Base-by-base conservation (phyloP, 23 red algal species). In the Chondrus crispus region DNA sequence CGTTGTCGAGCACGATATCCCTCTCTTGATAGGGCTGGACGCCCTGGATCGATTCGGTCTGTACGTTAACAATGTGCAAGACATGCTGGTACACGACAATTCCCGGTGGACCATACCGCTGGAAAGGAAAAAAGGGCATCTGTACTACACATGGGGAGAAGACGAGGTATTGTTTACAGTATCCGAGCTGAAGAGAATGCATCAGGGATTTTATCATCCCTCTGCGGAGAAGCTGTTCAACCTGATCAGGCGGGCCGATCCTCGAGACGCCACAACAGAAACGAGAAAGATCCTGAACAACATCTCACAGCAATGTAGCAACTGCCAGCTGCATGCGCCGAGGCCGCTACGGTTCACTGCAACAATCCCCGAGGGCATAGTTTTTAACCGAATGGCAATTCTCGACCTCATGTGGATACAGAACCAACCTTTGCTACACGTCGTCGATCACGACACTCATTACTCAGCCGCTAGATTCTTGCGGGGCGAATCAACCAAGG, bases 21-120 rank as follows among this genome's bases (percentile, higher is more conserved):
- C 84, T 9, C 55, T 74, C 26, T 37, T 88, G 10, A 11, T 88
- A 24, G 84, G 60, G 28, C 68, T 88, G 3, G 84, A 88, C 35
- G 36, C 46, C 10, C 8, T 88, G 10, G 84, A 88, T 30, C 40
- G 8, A 2, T 71, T 39, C 11, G 45, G 81, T 38, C 81, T 85
- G 6, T 57, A 35, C 47, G 81, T 57, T 68, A n/a, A 85, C 20
- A 85, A 85, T 42, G 81, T 85, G 13, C 12, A 85, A 20, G 30
- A 85, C 32, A 11, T 4, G 8, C 50, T 85, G 58, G 24, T 30
- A 5, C 26, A 5, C 58, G 7, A 32, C 35, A 64, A 30, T 64
- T 64, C 7, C 58, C 24, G 58, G 35, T 64, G 35, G 58, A 64
- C n/a, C 19, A 48, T 76, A 20, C 39, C 37, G 24, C 28, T 76